Evolutionary conservation across 495 filamentous ascomycete genomes (phyloP).

Genomic region (Letharia columbiana): DNA sequence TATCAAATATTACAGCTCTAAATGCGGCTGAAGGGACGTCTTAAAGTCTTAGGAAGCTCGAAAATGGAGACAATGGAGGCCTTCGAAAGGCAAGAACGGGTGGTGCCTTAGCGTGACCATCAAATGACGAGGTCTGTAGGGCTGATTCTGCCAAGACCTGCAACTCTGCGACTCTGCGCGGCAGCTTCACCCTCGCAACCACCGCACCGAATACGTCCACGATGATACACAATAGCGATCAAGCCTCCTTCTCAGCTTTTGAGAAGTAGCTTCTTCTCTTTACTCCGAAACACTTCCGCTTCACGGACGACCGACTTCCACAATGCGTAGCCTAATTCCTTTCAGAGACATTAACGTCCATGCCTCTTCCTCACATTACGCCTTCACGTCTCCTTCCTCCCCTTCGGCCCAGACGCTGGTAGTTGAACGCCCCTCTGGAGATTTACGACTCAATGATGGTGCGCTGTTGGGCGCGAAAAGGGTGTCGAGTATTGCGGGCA

Average conservation of each 20-base stretch:
- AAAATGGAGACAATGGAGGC: conserved; percentile 5
- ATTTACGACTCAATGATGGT: conserved; percentile 74
- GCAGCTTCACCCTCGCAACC: not conserved
- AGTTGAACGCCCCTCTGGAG: conserved; percentile 86
- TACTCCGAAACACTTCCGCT: not conserved
- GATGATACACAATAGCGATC: conserved; percentile 6
- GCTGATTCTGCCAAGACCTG: conserved; percentile 7
- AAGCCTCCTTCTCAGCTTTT: not conserved
- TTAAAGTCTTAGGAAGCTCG: not conserved
- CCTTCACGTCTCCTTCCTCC: conserved; percentile 91
- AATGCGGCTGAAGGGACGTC: not conserved
- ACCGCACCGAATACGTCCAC: not conserved
- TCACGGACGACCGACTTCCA: not conserved
- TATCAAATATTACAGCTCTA: not conserved
- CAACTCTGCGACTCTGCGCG: conserved; percentile 3
- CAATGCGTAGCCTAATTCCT: conserved; percentile 46
- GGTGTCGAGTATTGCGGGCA: conserved; percentile 87
- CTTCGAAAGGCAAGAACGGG: conserved; percentile 15
- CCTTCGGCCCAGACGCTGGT: conserved; percentile 79
- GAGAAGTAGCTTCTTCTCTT: not conserved
- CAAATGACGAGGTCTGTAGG: conserved; percentile 17
- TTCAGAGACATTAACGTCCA: conserved; percentile 96
- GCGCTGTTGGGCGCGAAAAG: conserved; percentile 65
- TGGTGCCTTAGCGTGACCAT: conserved; percentile 21
- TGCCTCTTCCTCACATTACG: conserved; percentile 82